A percentile compares a stretch with the other conserved stretches of the same genome.
Evolutionary conservation across 129 eudicot genomes (phyloP).

Genomic region (Scalesia atractyloides): DNA sequence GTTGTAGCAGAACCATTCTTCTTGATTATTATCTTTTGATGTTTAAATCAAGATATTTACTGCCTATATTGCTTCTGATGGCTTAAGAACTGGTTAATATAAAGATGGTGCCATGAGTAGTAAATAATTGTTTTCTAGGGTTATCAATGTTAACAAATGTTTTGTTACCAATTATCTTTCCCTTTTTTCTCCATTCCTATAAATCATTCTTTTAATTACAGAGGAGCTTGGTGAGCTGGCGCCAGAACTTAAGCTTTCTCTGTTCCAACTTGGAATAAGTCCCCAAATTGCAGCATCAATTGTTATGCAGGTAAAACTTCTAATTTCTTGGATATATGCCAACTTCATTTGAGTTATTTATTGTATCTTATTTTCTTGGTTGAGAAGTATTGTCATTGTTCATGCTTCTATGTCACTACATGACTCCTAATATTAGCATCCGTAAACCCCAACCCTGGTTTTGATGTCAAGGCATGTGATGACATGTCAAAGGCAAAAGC

Average conservation of each 20-base stretch:
- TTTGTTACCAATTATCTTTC: background rate
- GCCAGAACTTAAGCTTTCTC: conserved; percentile 87
- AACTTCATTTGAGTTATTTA: background rate
- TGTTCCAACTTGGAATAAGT: conserved; percentile 96
- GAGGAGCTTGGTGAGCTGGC: conserved; percentile 88
- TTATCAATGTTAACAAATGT: background rate
- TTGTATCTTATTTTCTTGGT: background rate
- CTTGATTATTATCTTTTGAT: background rate
- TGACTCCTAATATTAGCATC: conserved; percentile 5
- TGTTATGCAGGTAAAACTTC: conserved; percentile 80
- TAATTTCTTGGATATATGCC: background rate
- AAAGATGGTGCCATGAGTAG: background rate
- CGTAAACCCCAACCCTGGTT: background rate
- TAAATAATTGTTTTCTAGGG: background rate
- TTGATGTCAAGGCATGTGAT: conserved; percentile 17
- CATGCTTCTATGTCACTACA: background rate
- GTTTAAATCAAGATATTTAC: background rate
- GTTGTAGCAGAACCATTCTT: background rate
- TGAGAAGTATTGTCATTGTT: background rate
- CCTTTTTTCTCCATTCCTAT: background rate
- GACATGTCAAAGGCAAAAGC: conserved; percentile 3
- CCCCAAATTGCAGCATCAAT: conserved; percentile 97
- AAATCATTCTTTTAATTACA: conserved; percentile 32
- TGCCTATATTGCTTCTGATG: background rate
- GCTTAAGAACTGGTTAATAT: background rate